Evolutionary conservation across 441 rosid species (phyloP).

Genomic region (Viola pubescens): DNA sequence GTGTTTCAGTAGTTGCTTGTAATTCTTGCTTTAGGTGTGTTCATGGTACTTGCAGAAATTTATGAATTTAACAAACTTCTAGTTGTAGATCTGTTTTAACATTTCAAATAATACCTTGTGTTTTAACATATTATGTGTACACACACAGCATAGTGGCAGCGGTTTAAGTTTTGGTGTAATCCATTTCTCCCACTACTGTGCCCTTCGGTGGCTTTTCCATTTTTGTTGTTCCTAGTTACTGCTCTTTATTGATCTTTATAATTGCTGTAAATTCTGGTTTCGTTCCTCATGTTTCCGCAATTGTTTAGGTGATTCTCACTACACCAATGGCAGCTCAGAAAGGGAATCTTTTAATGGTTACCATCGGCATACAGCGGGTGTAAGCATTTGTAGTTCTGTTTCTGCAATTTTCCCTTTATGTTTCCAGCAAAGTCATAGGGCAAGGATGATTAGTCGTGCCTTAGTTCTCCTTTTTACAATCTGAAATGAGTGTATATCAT

Average conservation of each 20-base stretch:
- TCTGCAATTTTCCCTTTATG: neutral
- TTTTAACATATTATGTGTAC: neutral
- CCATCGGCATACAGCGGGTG: slow-evolving; percentile 32
- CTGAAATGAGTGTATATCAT: no score
- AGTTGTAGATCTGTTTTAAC: slow-evolving; percentile 2
- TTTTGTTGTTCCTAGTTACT: neutral
- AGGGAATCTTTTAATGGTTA: slow-evolving; percentile 24
- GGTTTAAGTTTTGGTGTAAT: no score
- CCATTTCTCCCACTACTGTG: neutral
- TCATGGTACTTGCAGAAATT: neutral
- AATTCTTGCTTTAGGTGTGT: neutral
- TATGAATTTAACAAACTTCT: slow-evolving; percentile 4
- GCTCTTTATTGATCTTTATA: neutral
- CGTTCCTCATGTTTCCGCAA: slow-evolving; percentile 19
- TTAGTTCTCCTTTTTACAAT: no score
- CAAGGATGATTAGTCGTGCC: neutral
- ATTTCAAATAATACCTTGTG: neutral
- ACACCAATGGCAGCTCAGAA: slow-evolving; percentile 26
- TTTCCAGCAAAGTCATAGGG: neutral
- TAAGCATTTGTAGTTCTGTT: slow-evolving; percentile 23
- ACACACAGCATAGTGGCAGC: neutral
- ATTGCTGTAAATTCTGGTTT: neutral
- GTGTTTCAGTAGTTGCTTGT: slow-evolving; percentile 10
- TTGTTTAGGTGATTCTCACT: slow-evolving; percentile 37
- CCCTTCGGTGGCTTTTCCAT: neutral